Evolutionary conservation across 2,329 filamentous ascomycete species (phyloP), one percentile per base, ranked within the genome.

Genomic region (Ceratocystis diversiconidia): DNA sequence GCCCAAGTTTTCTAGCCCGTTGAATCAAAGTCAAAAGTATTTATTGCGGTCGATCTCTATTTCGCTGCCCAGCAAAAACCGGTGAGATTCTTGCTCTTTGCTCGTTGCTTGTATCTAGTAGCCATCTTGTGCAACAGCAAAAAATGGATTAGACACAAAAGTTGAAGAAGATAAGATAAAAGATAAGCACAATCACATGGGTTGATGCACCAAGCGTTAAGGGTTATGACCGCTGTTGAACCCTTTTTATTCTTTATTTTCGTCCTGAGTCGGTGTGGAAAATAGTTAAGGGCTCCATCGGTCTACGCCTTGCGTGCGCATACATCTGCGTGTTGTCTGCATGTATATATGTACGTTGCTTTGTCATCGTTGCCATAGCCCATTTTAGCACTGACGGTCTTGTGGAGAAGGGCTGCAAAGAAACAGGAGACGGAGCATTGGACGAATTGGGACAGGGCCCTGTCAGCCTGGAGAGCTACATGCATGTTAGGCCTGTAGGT

Each of bases 371-470:
- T 32, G 30, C 30, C 30, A 32, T 32, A 7, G 30, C 30, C 12
- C 10, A 19, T 25, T 12, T n/a, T 50, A 10, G 19, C 15, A 57
- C 15, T 15, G 5, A n/a, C 10, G 30, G 52, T 57, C 4, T 22
- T 32, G 10, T 32, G 52, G 25, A 32, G 52, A 59, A 59, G 22
- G 25, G n/a, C 8, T 2, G 28, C 52, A 36, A 59, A n/a, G 52
- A 59, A 59, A 59, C 55, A 59, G 32, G 15, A 59, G 28, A 59
- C 28, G 55, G 55, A 36, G 55, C 55, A 59, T 59, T 59, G 55
- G 55, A 36, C 55, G 28, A 59, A 59, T 59, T 36, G 28, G 28
- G 28, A 59, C 28, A 32, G 22, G 55, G 28, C 25, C 55, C 5
- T 59, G 55, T n/a, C 28, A n/a, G 55, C 25, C 55, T 36, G 55